These are phyloP conservation scores for Lactarius psammicola DNA, from an alignment of 768 basidiomycete genomes.

Conservation along the genomic window DNA sequence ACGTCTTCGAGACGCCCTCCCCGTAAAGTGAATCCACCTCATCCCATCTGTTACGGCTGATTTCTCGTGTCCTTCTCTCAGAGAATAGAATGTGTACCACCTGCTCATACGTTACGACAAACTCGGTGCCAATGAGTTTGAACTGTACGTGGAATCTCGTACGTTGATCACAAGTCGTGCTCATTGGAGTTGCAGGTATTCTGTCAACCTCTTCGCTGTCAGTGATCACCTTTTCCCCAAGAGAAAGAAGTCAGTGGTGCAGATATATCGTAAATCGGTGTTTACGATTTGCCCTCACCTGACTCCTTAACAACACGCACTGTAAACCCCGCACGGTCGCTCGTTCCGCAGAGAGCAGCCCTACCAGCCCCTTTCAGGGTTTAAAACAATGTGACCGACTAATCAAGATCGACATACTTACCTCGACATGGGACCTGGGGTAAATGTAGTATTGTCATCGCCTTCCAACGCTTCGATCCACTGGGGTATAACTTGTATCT, in stretches of 20 bases:
- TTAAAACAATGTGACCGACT: not conserved
- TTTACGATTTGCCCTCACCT: too few relatives aligned
- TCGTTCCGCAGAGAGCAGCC: not conserved
- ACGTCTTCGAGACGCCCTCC: too few relatives aligned
- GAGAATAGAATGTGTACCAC: not conserved
- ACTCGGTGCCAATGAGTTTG: not conserved
- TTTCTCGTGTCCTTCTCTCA: not conserved
- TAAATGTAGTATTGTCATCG: too few relatives aligned
- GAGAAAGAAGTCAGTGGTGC: too few relatives aligned
- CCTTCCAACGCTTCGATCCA: too few relatives aligned
- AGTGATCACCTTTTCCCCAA: not conserved
- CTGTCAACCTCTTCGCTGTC: not conserved
- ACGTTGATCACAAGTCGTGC: not conserved
- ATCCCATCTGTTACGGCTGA: too few relatives aligned
- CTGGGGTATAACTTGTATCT: too few relatives aligned
- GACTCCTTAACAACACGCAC: too few relatives aligned
- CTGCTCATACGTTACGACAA: not conserved
- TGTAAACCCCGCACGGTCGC: not conserved
- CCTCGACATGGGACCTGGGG: too few relatives aligned
- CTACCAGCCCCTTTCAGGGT: not conserved
- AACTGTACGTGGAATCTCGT: not conserved
- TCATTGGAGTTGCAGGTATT: not conserved
- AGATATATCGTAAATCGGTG: too few relatives aligned
- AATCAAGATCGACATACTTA: not conserved
- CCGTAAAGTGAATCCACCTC: too few relatives aligned